Evolutionary conservation across 1,139 yeast species (phyloP).

Genomic region (Taphrina confusa): DNA sequence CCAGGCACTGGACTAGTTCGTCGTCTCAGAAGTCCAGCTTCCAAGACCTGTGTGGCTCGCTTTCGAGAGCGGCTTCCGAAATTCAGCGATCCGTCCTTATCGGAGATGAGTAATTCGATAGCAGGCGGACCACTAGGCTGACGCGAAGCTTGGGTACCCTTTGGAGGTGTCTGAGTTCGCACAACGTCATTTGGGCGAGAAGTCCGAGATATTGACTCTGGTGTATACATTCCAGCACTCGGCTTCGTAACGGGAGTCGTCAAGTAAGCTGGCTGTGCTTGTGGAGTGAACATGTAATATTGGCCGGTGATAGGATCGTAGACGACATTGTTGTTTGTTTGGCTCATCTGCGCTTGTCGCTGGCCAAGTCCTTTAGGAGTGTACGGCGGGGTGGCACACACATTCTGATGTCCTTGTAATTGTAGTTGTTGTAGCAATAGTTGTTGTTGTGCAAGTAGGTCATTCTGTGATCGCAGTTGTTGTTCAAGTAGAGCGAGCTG

Average conservation of each 20-base stretch:
- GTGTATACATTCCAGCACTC: neutral
- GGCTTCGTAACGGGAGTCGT: neutral
- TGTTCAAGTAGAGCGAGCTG: slow-evolving; percentile 16
- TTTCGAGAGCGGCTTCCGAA: slow-evolving; percentile 15
- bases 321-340: slow-evolving; percentile 5
- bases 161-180: slow-evolving; percentile 4
- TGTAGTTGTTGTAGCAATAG: slow-evolving; percentile 10
- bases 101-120: slow-evolving; percentile 7
- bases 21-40: slow-evolving; percentile 22
- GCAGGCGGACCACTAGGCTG: slow-evolving; percentile 29
- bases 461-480: slow-evolving; percentile 6
- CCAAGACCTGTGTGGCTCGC: slow-evolving; percentile 18
- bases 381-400: slow-evolving; percentile 14
- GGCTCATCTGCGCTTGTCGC: neutral
- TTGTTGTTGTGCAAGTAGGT: slow-evolving; percentile 17
- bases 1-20: neutral
- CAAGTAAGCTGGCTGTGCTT: neutral
- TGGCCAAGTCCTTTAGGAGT: neutral
- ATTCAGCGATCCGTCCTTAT: slow-evolving; percentile 5
- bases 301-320: slow-evolving; percentile 17
- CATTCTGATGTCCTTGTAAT: neutral
- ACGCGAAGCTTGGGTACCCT: neutral
- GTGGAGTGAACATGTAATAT: neutral
- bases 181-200: neutral
- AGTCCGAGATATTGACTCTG: neutral